Evolutionary conservation across 208 protist genomes (phyloP), one percentile per base, ranked within the genome.

Genomic region (Leishmania gerbilli): DNA sequence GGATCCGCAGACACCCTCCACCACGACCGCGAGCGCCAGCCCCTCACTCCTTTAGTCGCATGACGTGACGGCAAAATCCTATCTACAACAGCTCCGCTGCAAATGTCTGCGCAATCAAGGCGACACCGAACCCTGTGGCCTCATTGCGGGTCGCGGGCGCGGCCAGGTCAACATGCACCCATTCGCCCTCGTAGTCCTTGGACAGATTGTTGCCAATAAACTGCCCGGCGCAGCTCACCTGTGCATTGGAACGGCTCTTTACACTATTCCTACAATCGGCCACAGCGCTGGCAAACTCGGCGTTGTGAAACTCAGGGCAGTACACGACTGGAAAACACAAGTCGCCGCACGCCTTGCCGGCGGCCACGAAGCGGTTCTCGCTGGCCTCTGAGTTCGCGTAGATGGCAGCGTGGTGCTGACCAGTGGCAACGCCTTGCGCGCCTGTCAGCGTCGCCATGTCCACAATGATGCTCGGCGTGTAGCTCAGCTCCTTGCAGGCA

Each of bases 371-470:
- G 53, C 85, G 86, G 3, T 55, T 47, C 84, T 98, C 96, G 24
- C 76, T 76, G n/a, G 84, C 90, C 3, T 96, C 91, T 24, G 84
- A 92, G 82, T 95, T 97, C 24, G 87, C 68, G 82, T 94, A 97
- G 49, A 98, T 90, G 42, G 93, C 91, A 42, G 95, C 96, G 81
- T 97, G 93, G 42, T 84, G 80, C 65, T 82, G 71, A 34, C 96
- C 96, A 4, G 95, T 98, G 17, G 95, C 92, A n/a, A 96, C 88
- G 21, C 86, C 87, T 69, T 98, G 96, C 15, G 94, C 95, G 19
- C 97, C 97, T 5, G 97, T 99, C 34, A 98, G 84, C 19, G 97
- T 99, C 31, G 96, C 97, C 89, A 98, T 96, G 81, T 98, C 95
- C 9, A 99, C 82, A 74, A 99, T 89, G 53, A 94, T 84, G 79